A percentile compares a stretch with the other conserved stretches of the same genome.
These are phyloP conservation scores for Candida schatavii DNA, from an alignment of 805 yeast species.

Conservation along the genomic window DNA sequence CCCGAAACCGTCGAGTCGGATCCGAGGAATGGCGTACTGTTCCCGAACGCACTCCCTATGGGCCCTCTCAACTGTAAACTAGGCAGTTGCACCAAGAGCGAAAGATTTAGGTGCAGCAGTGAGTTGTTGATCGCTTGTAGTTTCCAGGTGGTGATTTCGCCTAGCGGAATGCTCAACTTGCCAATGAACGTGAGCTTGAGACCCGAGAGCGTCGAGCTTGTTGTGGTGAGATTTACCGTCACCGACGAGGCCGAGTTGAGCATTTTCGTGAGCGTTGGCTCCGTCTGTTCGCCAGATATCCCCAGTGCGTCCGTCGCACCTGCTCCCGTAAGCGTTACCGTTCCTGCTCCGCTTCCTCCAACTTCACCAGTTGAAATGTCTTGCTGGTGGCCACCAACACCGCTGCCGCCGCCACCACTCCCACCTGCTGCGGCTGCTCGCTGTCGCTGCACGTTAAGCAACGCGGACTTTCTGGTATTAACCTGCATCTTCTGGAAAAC, in stretches of 20 bases:
- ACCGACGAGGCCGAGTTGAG: constrained; percentile 25
- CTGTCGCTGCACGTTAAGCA: neutral
- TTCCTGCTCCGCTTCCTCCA: neutral
- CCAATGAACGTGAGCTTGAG: constrained; percentile 58
- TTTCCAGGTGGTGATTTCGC: constrained; percentile 60
- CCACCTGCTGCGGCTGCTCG: neutral
- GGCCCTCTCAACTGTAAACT: neutral
- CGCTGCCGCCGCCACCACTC: neutral
- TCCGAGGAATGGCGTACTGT: neutral
- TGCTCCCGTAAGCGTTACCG: too few relatives aligned
- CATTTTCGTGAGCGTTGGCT: constrained; percentile 2
- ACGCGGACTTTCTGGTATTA: constrained; percentile 4
- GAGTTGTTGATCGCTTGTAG: constrained; percentile 66
- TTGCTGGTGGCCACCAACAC: neutral
- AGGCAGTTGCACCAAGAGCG: constrained; percentile 40
- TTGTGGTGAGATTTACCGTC: constrained; percentile 34
- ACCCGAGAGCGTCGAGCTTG: constrained; percentile 27
- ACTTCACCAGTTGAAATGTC: neutral
- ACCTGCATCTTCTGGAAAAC: neutral
- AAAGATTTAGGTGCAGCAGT: constrained; percentile 46
- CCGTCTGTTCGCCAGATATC: neutral
- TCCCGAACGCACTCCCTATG: neutral
- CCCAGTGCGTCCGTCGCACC: neutral
- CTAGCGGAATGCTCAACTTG: constrained; percentile 55
- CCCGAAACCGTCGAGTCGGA: neutral